Base-by-base conservation (phyloP, 192 early-diverging fungal genomes). In the Coemansia sp. region DNA sequence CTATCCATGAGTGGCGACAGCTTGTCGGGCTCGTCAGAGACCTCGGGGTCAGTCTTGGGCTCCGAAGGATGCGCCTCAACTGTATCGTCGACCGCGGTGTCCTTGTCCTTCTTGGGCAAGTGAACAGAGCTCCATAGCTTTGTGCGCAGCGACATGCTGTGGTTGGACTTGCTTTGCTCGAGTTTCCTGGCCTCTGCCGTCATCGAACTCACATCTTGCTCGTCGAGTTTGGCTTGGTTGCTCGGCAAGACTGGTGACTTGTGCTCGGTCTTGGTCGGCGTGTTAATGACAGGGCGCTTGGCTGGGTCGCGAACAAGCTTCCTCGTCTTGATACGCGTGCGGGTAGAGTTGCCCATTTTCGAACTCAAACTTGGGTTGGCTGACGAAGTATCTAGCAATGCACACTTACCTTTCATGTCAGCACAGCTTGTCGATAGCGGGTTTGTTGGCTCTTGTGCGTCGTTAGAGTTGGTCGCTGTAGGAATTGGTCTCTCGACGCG, bases 331-430 rank as follows among this genome's bases (percentile, higher is more conserved):
- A 31, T 5, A 3, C 63, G 36, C 7, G 24, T 15, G 31, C 46
- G 38, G 7, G 44, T 60, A 18, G 60, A 51, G 59, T 9, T 43
- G 20, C 44, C 29, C 41, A 18, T 22, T 10, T 43, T 65, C 24
- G 64, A 40, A 8, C 22, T 54, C 24, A 76, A 64, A 12, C 71
- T 67, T 3, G 80, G 81, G 46, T 83, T 83, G 13, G 77, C 81
- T n/a, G 76, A 69, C 16, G 64, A 78, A 5, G 81, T 83, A 27
- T 83, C 81, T 7, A 83, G 73, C 60, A 83, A 34, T 10, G 59
- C 54, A 40, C 55, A 51, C 64, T 71, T 46, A 43, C 41, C 57
- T 34, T 54, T 57, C 4, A 44, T 40, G 16, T 65, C 63, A 16
- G 33, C 16, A 34, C 52, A 24, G 33, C 27, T 41, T 15, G 24